Base-by-base conservation (phyloP, 2,329 filamentous ascomycete species). In the Amylocarpus encephaloides region DNA sequence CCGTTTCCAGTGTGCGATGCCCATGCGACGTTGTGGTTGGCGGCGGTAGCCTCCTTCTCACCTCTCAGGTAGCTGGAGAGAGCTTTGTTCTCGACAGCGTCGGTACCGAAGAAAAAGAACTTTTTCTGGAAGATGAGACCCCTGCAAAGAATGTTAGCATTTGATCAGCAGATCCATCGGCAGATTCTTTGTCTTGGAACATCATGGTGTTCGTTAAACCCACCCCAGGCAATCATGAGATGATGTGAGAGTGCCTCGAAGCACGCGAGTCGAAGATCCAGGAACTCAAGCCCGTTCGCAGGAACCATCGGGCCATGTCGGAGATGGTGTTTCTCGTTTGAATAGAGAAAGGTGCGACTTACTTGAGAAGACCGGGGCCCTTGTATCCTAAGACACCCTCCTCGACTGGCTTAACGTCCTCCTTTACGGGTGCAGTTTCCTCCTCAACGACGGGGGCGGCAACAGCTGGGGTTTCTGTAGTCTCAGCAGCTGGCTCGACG, bases 1-100 rank as follows among this genome's bases (percentile, higher is more conserved):
- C 93, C 93, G 78, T 95, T 95, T 70, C 92, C 92, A 52, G 92
- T 96, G 77, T 95, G 83, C 61, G 83, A 83, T 57, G 92, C 89
- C 89, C 93, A 96, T 33, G 93, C 86, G 61, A 83, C 85, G 62
- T 86, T 85, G 59, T 87, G 79, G 74, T 94, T 85, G 54, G 86
- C 85, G 59, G 84, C 77, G 48, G 83, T 77, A 50, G 84, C 77
- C 10, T 52, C 49, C 84, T 96, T 96, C 80, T 95, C 90, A 64
- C 82, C 84, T 73, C 90, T 88, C 62, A 94, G 78, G 76, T 92
- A 96, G 62, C 78, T 73, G 60, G 77, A 71, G 50, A 96, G 78
- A 66, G 85, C 78, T 72, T 92, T 85, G 62, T 81, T 72, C 65
- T 90, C 81, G 53, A 94, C 70, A 44, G 86, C 73, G 49, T 90